Percentiles rank a stretch among this genome's conserved stretches.
phyloP scores from a whole-genome alignment of 257 asterid genomes.

The Paulownia fortunei region DNA sequence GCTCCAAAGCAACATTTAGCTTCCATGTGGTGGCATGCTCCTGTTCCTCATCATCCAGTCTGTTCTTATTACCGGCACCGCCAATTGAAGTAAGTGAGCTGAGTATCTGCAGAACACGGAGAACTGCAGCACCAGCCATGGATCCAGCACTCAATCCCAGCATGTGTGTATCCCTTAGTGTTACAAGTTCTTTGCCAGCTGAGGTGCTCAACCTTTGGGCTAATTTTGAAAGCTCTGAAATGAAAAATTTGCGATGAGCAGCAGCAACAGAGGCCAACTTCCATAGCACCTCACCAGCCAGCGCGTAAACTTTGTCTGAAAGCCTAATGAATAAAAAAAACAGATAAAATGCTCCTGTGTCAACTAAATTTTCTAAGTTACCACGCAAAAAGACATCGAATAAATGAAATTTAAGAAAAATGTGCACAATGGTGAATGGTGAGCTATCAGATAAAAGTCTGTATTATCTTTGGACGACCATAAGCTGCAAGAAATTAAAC shows the following conservation, averaged over 20 bases:
- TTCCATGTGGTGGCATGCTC: conserved; percentile 85
- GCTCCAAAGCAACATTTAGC: conserved; percentile 82
- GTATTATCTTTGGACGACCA: background rate
- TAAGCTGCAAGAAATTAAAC: conserved; percentile 17
- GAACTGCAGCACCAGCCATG: conserved; percentile 98
- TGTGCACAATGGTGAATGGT: conserved; percentile 1
- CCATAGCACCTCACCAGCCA: conserved; percentile 89
- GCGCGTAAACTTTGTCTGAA: conserved; percentile 93
- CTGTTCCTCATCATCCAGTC: conserved; percentile 61
- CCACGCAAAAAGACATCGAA: background rate
- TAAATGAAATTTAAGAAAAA: conserved; percentile 11
- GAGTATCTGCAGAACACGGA: conserved; percentile 90
- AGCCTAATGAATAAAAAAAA: conserved; percentile 59
- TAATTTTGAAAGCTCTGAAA: conserved; percentile 85
- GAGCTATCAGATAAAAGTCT: background rate
- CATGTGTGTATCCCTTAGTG: conserved; percentile 90
- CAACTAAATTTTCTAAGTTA: background rate
- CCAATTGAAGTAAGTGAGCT: conserved; percentile 71
- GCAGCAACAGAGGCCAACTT: conserved; percentile 91
- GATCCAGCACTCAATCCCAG: conserved; percentile 97
- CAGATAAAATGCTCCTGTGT: conserved; percentile 26
- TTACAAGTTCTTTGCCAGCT: conserved; percentile 82
- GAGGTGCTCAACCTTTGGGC: conserved; percentile 85
- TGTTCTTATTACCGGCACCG: conserved; percentile 46
- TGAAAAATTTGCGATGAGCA: conserved; percentile 81